Evolutionary conservation across 1,284 basidiomycete species (phyloP).

Genomic region (Boletus semigastroideus): DNA sequence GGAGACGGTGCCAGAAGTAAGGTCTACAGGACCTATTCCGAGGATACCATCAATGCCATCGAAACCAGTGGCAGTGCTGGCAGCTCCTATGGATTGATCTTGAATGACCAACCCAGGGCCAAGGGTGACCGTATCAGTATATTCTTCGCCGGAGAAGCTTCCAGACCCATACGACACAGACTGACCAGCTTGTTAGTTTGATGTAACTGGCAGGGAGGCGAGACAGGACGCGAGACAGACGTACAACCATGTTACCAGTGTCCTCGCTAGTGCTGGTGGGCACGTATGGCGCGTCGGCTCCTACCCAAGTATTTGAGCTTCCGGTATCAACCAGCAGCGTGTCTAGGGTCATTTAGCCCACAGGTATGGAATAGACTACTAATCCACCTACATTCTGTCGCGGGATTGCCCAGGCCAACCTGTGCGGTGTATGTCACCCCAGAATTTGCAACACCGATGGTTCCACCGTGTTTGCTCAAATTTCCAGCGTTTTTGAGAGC

Average conservation of each 20-base stretch:
- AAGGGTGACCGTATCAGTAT: not conserved
- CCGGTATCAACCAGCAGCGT: conserved; percentile 35
- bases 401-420: conserved; percentile 45
- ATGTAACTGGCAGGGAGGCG: no score
- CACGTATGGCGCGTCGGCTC: conserved; percentile 35
- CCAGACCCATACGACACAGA: not conserved
- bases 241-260: conserved; percentile 43
- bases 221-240: not conserved
- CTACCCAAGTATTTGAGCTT: conserved; percentile 39
- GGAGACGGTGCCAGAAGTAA: not conserved
- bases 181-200: no score
- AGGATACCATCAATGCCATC: not conserved
- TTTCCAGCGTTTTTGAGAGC: not conserved
- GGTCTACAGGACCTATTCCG: not conserved
- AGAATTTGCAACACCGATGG: conserved; percentile 7
- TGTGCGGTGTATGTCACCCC: conserved; percentile 33
- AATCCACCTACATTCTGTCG: conserved; percentile 40
- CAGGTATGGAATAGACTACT: not conserved
- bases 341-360: conserved; percentile 12
- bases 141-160: not conserved
- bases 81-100: not conserved
- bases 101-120: not conserved
- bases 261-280: conserved; percentile 41
- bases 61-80: not conserved
- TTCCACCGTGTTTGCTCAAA: conserved; percentile 9